These are phyloP conservation scores for Arachnomyces sp. DNA, from an alignment of 2,329 filamentous ascomycete genomes.

Conservation along the genomic window DNA sequence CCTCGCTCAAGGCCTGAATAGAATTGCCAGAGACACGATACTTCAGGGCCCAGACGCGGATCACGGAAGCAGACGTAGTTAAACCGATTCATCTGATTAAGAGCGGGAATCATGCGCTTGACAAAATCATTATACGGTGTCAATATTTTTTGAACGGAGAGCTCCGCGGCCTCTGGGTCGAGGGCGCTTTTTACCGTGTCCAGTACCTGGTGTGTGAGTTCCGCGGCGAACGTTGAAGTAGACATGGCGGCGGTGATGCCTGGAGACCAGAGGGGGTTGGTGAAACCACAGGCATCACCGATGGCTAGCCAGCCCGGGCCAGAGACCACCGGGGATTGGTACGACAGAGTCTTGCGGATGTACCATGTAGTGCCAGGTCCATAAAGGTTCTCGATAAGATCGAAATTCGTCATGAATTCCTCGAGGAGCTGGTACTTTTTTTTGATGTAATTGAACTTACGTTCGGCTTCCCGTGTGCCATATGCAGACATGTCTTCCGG, in stretches of 20 bases:
- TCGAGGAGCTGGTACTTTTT: slow-evolving; percentile 16
- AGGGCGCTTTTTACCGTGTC: neutral
- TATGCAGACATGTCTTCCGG: slow-evolving; percentile 16
- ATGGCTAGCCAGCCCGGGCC: slow-evolving; percentile 21
- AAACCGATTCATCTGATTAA: slow-evolving; percentile 19
- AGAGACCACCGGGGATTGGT: slow-evolving; percentile 16
- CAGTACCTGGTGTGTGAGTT: slow-evolving; percentile 9
- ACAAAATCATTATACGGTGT: slow-evolving; percentile 14
- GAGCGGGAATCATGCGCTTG: slow-evolving; percentile 10
- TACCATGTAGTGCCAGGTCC: slow-evolving; percentile 18
- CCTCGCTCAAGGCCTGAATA: slow-evolving; percentile 5
- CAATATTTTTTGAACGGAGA: slow-evolving; percentile 6
- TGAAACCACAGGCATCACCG: slow-evolving; percentile 22
- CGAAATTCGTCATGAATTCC: slow-evolving; percentile 15
- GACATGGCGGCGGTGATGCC: slow-evolving; percentile 20
- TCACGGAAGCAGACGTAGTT: slow-evolving; percentile 17
- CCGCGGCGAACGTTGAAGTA: slow-evolving; percentile 12
- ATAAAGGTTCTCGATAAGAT: slow-evolving; percentile 15
- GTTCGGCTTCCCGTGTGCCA: slow-evolving; percentile 18
- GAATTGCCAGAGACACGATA: slow-evolving; percentile 17
- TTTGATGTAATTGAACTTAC: slow-evolving; percentile 20
- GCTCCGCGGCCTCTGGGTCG: slow-evolving; percentile 3
- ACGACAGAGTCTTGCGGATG: slow-evolving; percentile 16
- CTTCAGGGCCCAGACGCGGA: slow-evolving; percentile 13
- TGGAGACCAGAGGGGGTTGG: slow-evolving; percentile 21